Evolutionary conservation across 805 yeast genomes (phyloP), one percentile per base, ranked within the genome.

Genomic region (Danielia oregonensis): DNA sequence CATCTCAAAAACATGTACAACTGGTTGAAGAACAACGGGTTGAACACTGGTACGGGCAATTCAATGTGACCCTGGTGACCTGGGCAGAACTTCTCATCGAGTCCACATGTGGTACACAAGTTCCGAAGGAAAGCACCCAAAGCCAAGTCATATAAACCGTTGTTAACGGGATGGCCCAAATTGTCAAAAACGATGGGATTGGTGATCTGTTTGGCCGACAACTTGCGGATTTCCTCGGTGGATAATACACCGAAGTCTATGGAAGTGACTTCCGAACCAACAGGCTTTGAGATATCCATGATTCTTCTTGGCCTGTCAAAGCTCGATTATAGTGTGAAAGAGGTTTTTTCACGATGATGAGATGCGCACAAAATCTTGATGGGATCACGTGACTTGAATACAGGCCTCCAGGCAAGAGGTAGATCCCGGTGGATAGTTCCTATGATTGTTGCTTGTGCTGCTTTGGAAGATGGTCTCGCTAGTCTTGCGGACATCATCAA

Each of bases 21-120:
- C 63, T 91, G 97, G 54, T 79, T 78, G 77, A 94, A 93, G 54
- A 94, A 93, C 49, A 93, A 65, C 13, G 99, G 97, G 57, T 87
- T 91, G 70, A 87, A 93, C 28, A 86, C 94, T 4, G 97, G 95
- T 26, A 88, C 82, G 5, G 99, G 99, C 44, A 93, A 73, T 59
- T 91, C 97, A 44, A 93, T 88, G 61, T 93, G 98, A 42, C 99
- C 99, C 61, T 88, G 87, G 61, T 93, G 99, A 30, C 99, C 99
- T 4, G 97, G 97, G 68, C 99, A 93, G 50, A 78, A 81, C 55
- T 83, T 79, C 49, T 91, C 97, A 57, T 89, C 96, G 43, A 91
- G 70, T 13, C 97, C 96, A 75, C 99, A 93, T 1, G 97, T 91
- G 15, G 93, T 74, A 76, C 99, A 88, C 32, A 85, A 71, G 58